These are phyloP conservation scores for Camillea tinctor DNA, from an alignment of 2,329 filamentous ascomycete genomes.

Conservation along the genomic window DNA sequence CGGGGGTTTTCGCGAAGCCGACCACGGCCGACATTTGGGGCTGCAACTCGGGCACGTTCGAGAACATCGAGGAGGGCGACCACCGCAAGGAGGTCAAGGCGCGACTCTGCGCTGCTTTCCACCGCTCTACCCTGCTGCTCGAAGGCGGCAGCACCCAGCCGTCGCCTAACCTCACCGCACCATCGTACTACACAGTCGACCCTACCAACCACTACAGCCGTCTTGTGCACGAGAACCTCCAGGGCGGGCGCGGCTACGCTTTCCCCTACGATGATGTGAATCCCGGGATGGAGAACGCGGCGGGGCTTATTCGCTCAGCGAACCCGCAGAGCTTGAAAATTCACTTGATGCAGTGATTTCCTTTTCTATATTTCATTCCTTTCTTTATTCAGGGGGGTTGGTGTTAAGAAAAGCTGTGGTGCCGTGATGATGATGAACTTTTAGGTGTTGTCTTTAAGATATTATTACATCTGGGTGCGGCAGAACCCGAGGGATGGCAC, in stretches of 20 bases:
- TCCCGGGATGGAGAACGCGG: conserved; percentile 50
- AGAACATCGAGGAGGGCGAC: conserved; percentile 30
- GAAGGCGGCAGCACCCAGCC: conserved; percentile 45
- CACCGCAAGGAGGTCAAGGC: conserved; percentile 40
- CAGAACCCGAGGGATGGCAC: background rate
- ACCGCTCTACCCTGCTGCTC: conserved; percentile 43
- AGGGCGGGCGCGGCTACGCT: conserved; percentile 58
- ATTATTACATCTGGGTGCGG: background rate
- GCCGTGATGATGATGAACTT: too few species aligned
- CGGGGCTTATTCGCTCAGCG: conserved; percentile 38
- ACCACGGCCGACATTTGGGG: conserved; percentile 44
- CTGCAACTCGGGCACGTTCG: conserved; percentile 47
- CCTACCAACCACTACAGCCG: conserved; percentile 54
- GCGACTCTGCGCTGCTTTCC: conserved; percentile 47
- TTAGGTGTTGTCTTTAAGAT: too few species aligned
- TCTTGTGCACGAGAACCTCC: conserved; percentile 56
- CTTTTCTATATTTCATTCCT: too few species aligned
- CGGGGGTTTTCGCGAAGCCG: conserved; percentile 40
- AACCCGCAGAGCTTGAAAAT: conserved; percentile 2
- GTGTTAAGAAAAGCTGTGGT: too few species aligned
- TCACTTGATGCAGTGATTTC: background rate
- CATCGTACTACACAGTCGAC: conserved; percentile 40
- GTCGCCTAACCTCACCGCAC: conserved; percentile 23
- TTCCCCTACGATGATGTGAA: conserved; percentile 67
- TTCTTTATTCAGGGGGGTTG: too few species aligned